phyloP scores from a whole-genome alignment of 2,329 filamentous ascomycete genomes.

The Fusarium virguliforme region DNA sequence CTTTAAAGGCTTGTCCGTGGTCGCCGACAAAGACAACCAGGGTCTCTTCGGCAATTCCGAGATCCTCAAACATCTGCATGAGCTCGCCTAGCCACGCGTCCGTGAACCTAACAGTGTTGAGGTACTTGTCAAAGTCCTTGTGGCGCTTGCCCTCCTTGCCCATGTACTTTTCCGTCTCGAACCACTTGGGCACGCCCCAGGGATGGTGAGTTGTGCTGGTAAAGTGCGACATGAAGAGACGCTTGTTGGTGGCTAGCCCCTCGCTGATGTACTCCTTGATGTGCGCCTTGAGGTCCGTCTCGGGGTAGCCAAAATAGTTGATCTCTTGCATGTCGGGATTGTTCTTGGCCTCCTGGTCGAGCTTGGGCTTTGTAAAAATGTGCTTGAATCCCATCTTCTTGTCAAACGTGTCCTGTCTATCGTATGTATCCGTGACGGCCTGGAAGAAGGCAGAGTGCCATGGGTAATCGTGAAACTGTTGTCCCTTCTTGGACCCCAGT shows the following conservation, averaged over 20 bases:
- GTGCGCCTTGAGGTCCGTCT: constrained; percentile 52
- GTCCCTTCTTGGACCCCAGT: constrained; percentile 14
- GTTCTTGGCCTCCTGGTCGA: constrained; percentile 43
- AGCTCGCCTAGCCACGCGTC: constrained; percentile 55
- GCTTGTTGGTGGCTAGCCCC: constrained; percentile 53
- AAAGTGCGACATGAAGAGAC: constrained; percentile 56
- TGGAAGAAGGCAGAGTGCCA: constrained; percentile 56
- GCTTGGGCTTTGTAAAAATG: constrained; percentile 51
- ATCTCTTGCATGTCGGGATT: constrained; percentile 47
- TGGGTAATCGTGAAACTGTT: constrained; percentile 47
- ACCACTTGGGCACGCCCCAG: constrained; percentile 48
- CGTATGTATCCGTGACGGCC: constrained; percentile 55
- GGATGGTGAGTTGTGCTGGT: constrained; percentile 57
- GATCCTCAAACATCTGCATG: constrained; percentile 53
- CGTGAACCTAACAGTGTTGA: constrained; percentile 54
- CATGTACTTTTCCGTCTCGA: constrained; percentile 49
- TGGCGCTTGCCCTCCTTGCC: constrained; percentile 44
- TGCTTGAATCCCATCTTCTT: constrained; percentile 53
- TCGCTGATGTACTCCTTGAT: constrained; percentile 52
- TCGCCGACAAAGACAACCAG: constrained; percentile 55
- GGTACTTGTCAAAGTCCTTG: constrained; percentile 54
- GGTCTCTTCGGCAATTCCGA: constrained; percentile 55
- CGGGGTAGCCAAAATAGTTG: constrained; percentile 56
- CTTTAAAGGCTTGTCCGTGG: constrained; percentile 55
- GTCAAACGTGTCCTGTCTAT: constrained; percentile 54